phyloP scores from a whole-genome alignment of 139 green algal species.

The Limnomonas spitsbergensis region DNA sequence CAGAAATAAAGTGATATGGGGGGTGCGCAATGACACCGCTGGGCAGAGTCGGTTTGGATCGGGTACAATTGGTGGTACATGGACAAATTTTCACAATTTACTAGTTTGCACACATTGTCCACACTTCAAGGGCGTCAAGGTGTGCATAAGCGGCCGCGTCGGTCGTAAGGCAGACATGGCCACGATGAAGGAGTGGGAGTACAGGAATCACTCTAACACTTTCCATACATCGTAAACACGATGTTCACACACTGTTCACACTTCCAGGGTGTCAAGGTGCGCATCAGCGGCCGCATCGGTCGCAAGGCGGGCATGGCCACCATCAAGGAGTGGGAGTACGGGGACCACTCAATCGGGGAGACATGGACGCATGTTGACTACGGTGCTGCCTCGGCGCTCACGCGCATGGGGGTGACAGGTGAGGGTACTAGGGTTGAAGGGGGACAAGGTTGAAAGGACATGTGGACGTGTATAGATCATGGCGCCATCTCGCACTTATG shows the following conservation, averaged over 20 bases:
- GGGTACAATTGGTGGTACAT: no score
- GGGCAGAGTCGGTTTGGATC: no score
- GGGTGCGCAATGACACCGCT: no score
- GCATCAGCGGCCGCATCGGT: slow-evolving; percentile 13
- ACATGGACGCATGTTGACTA: slow-evolving; percentile 29
- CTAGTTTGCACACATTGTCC: no score
- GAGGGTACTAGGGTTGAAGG: background rate
- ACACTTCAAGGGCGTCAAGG: slow-evolving; percentile 8
- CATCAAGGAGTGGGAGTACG: slow-evolving; percentile 37
- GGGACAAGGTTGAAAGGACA: background rate
- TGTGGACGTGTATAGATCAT: slow-evolving; percentile 2
- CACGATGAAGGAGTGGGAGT: slow-evolving; percentile 31
- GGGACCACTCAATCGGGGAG: slow-evolving; percentile 9
- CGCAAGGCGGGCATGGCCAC: slow-evolving; percentile 33
- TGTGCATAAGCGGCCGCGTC: slow-evolving; percentile 1
- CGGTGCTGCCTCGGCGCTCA: slow-evolving; percentile 25
- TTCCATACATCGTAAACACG: slow-evolving; percentile 19
- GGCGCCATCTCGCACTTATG: slow-evolving; percentile 21
- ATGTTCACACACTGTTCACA: background rate
- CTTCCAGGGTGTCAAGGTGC: slow-evolving; percentile 12
- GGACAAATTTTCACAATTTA: no score
- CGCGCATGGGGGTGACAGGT: slow-evolving; percentile 36
- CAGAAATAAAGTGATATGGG: no score
- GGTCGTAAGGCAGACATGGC: slow-evolving; percentile 37
- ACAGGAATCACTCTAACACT: no score